phyloP scores from a whole-genome alignment of 2,329 filamentous ascomycete genomes.

The Trichophyton benhamiae region DNA sequence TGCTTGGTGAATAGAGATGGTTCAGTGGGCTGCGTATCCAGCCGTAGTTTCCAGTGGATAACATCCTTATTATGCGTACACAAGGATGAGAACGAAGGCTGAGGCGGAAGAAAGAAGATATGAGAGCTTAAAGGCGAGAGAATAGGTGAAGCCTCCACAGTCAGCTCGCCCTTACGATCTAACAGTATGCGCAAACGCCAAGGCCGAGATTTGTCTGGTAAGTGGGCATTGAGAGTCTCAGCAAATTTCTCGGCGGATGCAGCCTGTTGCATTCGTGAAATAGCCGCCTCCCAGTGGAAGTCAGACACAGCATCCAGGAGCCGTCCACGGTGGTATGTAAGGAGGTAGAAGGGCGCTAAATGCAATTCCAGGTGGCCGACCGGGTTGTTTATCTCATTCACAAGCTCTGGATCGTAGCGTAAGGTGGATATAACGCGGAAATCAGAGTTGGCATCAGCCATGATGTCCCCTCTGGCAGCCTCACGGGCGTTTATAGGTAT shows the following conservation, averaged over 20 bases:
- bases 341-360: slow-evolving; percentile 61
- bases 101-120: slow-evolving; percentile 7
- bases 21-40: slow-evolving; percentile 42
- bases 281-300: slow-evolving; percentile 35
- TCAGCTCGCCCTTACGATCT: slow-evolving; percentile 20
- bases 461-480: neutral
- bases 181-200: slow-evolving; percentile 30
- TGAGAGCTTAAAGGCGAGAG: slow-evolving; percentile 16
- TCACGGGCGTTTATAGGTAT: neutral
- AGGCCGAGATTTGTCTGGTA: slow-evolving; percentile 22
- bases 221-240: slow-evolving; percentile 20
- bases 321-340: slow-evolving; percentile 64
- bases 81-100: neutral
- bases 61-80: slow-evolving; percentile 5
- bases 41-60: slow-evolving; percentile 36
- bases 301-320: slow-evolving; percentile 49
- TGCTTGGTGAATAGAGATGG: slow-evolving; percentile 60
- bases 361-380: slow-evolving; percentile 26
- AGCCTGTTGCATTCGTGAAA: slow-evolving; percentile 19
- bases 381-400: slow-evolving; percentile 21
- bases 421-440: slow-evolving; percentile 60
- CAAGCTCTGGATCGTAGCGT: slow-evolving; percentile 54
- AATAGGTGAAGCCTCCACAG: slow-evolving; percentile 23
- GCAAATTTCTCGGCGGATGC: slow-evolving; percentile 21
- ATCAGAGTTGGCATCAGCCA: slow-evolving; percentile 13